Conservation (phyloP, 2,329 filamentous ascomycete species). For the Talaromyces marneffei region DNA sequence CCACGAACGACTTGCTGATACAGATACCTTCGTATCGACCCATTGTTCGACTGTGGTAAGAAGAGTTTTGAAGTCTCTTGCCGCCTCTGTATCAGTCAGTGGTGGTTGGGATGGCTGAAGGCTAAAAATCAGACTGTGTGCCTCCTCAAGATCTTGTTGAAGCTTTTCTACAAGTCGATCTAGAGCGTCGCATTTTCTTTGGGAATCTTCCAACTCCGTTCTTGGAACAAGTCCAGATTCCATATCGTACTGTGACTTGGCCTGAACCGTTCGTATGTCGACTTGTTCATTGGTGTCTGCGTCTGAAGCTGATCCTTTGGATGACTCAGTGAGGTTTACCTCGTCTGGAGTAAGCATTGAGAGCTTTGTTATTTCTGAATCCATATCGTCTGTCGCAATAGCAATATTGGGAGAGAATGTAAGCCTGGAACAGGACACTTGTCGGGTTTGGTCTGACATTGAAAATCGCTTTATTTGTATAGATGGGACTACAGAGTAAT, state of each 20-base stretch:
- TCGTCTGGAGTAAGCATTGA: background rate
- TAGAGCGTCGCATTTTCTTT: background rate
- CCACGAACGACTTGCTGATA: background rate
- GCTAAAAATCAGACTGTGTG: background rate
- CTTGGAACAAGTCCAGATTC: background rate
- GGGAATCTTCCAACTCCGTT: background rate
- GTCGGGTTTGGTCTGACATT: background rate
- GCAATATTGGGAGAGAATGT: background rate
- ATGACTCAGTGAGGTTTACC: no score
- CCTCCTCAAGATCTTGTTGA: background rate
- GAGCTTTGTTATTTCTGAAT: background rate
- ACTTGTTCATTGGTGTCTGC: background rate
- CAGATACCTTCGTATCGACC: background rate
- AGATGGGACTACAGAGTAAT: background rate
- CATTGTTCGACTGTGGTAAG: background rate
- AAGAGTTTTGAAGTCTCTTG: background rate
- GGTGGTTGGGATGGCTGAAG: background rate
- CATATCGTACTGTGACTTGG: background rate
- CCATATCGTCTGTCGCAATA: background rate
- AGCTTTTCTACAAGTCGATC: background rate
- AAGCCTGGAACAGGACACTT: background rate
- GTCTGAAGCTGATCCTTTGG: background rate
- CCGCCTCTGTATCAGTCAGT: background rate
- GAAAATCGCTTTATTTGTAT: background rate
- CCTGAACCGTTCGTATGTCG: background rate